These are phyloP conservation scores for Mycena crocata DNA, from an alignment of 768 basidiomycete species.

Conservation along the genomic window DNA sequence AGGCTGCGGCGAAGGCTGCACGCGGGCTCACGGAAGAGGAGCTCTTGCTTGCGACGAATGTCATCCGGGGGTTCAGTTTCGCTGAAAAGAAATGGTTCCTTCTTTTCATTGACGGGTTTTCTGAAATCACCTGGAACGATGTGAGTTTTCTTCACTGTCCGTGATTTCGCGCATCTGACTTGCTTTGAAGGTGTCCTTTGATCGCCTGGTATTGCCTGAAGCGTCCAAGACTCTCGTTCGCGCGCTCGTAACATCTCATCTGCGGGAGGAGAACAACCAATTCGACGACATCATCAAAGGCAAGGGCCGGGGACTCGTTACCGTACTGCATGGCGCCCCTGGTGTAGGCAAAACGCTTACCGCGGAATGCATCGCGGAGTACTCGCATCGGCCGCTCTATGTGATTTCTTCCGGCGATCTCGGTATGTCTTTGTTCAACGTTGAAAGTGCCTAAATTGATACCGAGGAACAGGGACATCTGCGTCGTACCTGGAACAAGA, in stretches of 20 bases:
- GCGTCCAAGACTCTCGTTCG: constrained; percentile 22
- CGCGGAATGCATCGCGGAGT: constrained; percentile 38
- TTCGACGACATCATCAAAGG: constrained; percentile 34
- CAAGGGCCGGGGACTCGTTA: constrained; percentile 31
- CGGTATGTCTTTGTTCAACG: constrained; percentile 15
- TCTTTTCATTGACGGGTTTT: constrained; percentile 24
- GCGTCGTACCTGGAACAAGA: constrained; percentile 26
- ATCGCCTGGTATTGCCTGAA: constrained; percentile 25
- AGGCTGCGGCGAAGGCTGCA: constrained; percentile 23
- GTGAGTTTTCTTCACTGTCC: background rate
- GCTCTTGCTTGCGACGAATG: constrained; percentile 20
- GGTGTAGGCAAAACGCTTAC: constrained; percentile 37
- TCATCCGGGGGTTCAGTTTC: constrained; percentile 27
- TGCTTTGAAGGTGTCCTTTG: constrained; percentile 17
- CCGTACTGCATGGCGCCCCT: constrained; percentile 30
- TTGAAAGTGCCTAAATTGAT: background rate
- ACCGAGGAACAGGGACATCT: constrained; percentile 8
- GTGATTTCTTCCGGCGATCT: constrained; percentile 37
- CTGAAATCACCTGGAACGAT: constrained; percentile 28
- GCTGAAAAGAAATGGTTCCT: constrained; percentile 25
- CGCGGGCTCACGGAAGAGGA: constrained; percentile 18
- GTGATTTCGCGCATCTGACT: background rate
- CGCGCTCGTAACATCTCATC: constrained; percentile 23
- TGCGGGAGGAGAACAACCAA: constrained; percentile 13
- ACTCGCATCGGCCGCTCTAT: constrained; percentile 35